A percentile compares a stretch with the other conserved stretches of the same genome.
phyloP scores from a whole-genome alignment of 202 grass and related monocot genomes.

The Zizania palustris region DNA sequence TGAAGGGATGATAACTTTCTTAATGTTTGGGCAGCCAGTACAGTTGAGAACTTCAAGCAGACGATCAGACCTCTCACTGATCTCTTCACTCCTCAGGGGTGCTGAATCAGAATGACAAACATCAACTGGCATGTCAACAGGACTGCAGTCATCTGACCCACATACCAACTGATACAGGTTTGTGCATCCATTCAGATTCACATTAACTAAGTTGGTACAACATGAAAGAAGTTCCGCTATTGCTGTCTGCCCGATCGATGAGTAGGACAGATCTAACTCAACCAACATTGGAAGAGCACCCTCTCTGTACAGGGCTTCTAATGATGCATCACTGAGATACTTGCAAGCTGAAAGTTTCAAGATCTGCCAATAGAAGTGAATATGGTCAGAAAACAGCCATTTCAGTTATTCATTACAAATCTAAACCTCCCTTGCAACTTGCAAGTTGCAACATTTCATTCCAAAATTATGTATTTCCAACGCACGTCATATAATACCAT shows the following conservation, averaged over 20 bases:
- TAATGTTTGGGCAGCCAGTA: conserved; percentile 93
- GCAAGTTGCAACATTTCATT: neutral
- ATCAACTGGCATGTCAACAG: conserved; percentile 56
- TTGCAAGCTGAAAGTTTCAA: conserved; percentile 98
- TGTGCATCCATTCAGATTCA: conserved; percentile 89
- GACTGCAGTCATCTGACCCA: conserved; percentile 41
- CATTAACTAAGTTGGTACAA: conserved; percentile 83
- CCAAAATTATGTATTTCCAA: conserved; percentile 15
- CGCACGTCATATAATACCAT: neutral
- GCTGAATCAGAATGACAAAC: conserved; percentile 35
- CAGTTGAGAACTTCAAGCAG: conserved; percentile 88
- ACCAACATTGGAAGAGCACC: conserved; percentile 72
- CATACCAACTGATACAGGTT: conserved; percentile 90
- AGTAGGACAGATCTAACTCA: conserved; percentile 96
- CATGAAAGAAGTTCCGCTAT: conserved; percentile 74
- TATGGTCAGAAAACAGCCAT: conserved; percentile 29
- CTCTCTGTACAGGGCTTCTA: conserved; percentile 82
- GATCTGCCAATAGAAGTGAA: conserved; percentile 47
- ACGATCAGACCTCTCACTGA: conserved; percentile 40
- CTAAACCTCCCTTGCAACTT: neutral
- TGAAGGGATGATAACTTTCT: conserved; percentile 79
- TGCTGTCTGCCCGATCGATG: conserved; percentile 76
- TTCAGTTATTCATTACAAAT: conserved; percentile 3
- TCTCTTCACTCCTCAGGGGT: conserved; percentile 36
- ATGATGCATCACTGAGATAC: conserved; percentile 72